A percentile compares a stretch with the other conserved stretches of the same genome.
phyloP scores from a whole-genome alignment of 73 alveolate genomes.

The Tetrahymena elliotti region DNA sequence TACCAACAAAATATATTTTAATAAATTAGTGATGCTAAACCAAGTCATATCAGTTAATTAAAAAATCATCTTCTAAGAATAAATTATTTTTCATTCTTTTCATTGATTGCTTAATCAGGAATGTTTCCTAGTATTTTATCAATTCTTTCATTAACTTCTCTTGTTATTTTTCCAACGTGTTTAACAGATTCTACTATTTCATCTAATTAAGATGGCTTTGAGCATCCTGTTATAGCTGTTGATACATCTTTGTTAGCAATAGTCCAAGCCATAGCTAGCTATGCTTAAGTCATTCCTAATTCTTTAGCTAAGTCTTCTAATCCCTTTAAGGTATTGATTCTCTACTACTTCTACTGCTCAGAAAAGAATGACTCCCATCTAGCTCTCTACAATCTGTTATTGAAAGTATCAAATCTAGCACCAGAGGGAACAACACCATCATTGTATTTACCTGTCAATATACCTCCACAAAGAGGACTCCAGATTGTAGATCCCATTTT shows the following conservation, averaged over 20 bases:
- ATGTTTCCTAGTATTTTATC: constrained; percentile 50
- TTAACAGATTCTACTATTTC: constrained; percentile 75
- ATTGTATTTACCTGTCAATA: constrained; percentile 92
- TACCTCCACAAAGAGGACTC: constrained; percentile 84
- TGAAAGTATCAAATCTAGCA: constrained; percentile 45
- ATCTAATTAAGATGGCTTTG: constrained; percentile 64
- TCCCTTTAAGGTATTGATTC: neutral
- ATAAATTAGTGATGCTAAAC: too few relatives aligned
- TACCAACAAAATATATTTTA: too few relatives aligned
- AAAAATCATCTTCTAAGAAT: neutral
- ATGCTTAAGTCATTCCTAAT: constrained; percentile 59
- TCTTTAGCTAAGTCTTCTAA: constrained; percentile 57
- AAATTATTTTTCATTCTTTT: neutral
- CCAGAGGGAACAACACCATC: constrained; percentile 75
- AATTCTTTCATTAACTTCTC: constrained; percentile 55
- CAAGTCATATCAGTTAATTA: too few relatives aligned
- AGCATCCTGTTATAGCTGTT: constrained; percentile 80
- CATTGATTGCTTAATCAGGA: constrained; percentile 46
- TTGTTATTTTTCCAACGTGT: constrained; percentile 51
- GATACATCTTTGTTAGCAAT: constrained; percentile 67
- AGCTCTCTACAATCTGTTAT: constrained; percentile 23
- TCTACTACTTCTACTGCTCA: constrained; percentile 1
- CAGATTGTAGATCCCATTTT: constrained; percentile 84
- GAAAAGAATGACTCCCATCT: constrained; percentile 2
- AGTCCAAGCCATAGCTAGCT: constrained; percentile 89